Conservation (phyloP, 768 basidiomycete species). For the Sporobolomyces phaffii region DNA sequence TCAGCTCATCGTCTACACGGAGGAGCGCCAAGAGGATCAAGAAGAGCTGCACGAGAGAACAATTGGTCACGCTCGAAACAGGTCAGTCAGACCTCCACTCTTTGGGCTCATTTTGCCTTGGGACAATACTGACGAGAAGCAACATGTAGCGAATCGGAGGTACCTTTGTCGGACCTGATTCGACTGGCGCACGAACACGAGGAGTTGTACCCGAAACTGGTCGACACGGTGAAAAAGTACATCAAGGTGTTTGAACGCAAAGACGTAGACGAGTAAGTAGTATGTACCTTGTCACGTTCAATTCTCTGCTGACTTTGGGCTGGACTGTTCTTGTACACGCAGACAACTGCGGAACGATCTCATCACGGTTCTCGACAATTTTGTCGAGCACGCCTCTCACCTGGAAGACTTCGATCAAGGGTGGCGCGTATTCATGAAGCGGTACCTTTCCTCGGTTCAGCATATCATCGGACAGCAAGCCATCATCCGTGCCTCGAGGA, state of each 20-base stretch:
- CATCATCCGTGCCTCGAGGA: conserved; percentile 53
- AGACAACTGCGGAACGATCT: conserved; percentile 63
- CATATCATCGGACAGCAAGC: conserved; percentile 62
- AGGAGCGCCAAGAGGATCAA: conserved; percentile 86
- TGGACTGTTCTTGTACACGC: background rate
- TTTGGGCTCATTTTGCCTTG: too few species aligned
- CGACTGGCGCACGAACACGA: conserved; percentile 58
- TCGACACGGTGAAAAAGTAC: conserved; percentile 59
- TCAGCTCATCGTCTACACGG: conserved; percentile 72
- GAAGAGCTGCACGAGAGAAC: conserved; percentile 70
- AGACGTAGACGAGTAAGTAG: conserved; percentile 61
- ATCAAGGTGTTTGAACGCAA: conserved; percentile 55
- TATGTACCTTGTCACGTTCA: background rate
- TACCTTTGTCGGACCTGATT: conserved; percentile 59
- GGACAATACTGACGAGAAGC: background rate
- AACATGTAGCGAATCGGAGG: conserved; percentile 47
- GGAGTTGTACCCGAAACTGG: conserved; percentile 59
- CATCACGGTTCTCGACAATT: conserved; percentile 59
- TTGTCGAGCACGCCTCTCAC: conserved; percentile 58
- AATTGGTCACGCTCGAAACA: conserved; percentile 17
- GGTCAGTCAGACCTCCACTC: background rate
- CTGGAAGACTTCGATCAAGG: conserved; percentile 62
- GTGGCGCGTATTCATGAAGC: conserved; percentile 61
- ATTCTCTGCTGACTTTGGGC: too few species aligned
- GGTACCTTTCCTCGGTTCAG: conserved; percentile 59